Percentiles rank a stretch among this genome's conserved stretches.
These are phyloP conservation scores for Petunia axillaris DNA, from an alignment of 257 asterid genomes.

Conservation along the genomic window DNA sequence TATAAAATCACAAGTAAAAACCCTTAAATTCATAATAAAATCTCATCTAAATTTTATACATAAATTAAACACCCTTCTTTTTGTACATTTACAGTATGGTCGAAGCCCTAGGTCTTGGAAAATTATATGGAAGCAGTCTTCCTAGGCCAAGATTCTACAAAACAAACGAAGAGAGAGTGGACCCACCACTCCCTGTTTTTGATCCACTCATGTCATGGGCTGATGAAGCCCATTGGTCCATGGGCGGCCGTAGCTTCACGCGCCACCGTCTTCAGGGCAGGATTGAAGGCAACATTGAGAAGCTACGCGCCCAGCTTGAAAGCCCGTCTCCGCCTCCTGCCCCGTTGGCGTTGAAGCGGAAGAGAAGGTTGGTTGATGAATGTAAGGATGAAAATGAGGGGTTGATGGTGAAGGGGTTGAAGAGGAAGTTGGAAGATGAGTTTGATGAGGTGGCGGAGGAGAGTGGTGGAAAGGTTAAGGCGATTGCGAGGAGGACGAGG, in stretches of 20 bases:
- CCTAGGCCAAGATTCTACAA: conserved; percentile 82
- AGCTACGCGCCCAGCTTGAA: conserved; percentile 66
- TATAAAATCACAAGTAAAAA: neutral
- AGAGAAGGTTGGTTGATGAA: conserved; percentile 59
- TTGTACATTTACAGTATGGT: conserved; percentile 51
- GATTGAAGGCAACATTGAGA: conserved; percentile 77
- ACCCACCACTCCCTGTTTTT: conserved; percentile 70
- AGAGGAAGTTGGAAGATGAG: conserved; percentile 74
- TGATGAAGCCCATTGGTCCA: conserved; percentile 92
- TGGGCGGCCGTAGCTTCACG: conserved; percentile 80
- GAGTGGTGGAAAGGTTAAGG: conserved; percentile 30
- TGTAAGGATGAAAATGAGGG: conserved; percentile 33
- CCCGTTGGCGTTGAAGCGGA: conserved; percentile 71
- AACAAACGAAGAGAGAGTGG: conserved; percentile 51
- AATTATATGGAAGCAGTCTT: conserved; percentile 88
- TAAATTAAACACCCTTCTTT: neutral
- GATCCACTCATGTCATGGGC: conserved; percentile 84
- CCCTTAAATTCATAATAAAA: neutral
- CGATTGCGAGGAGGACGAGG: conserved; percentile 38
- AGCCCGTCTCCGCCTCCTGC: conserved; percentile 73
- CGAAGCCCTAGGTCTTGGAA: conserved; percentile 70
- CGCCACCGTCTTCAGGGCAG: conserved; percentile 95
- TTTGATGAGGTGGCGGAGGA: conserved; percentile 78
- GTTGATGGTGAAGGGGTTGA: conserved; percentile 35
- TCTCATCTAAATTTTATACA: neutral